Evolutionary conservation across 306 rosid genomes (phyloP).

Genomic region (Canavalia gladiata): DNA sequence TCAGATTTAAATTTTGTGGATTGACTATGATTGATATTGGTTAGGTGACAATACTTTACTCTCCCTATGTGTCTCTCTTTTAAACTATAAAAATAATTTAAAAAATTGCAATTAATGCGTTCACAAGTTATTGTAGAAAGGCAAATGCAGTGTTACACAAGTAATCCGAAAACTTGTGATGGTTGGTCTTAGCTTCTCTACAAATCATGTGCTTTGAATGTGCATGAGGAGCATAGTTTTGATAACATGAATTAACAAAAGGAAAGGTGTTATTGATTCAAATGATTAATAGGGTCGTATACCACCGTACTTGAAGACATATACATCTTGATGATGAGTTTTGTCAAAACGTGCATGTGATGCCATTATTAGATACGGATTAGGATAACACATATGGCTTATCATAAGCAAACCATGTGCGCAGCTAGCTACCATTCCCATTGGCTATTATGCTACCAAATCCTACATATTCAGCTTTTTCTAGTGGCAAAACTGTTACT

Average conservation of each 20-base stretch:
- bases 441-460: conserved; percentile 25
- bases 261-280: neutral
- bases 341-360: conserved; percentile 55
- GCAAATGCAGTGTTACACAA: conserved; percentile 19
- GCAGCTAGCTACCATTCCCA: conserved; percentile 20
- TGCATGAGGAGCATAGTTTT: neutral
- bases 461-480: neutral
- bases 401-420: conserved; percentile 56
- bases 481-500: conserved; percentile 16
- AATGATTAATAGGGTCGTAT: conserved; percentile 45
- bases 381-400: conserved; percentile 33
- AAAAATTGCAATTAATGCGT: conserved; percentile 9
- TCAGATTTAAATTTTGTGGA: conserved; percentile 1
- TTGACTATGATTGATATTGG: conserved; percentile 11
- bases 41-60: neutral
- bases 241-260: conserved; percentile 26
- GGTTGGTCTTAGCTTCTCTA: conserved; percentile 26
- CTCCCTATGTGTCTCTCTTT: neutral
- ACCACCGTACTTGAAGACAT: conserved; percentile 47
- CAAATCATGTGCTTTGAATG: conserved; percentile 23
- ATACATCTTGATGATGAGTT: conserved; percentile 18
- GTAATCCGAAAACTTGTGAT: conserved; percentile 20
- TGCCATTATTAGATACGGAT: conserved; percentile 39
- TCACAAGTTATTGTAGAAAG: conserved; percentile 27
- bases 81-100: neutral